These are phyloP conservation scores for Saccharomycopsis synnaedendra DNA, from an alignment of 805 yeast genomes.

Conservation along the genomic window DNA sequence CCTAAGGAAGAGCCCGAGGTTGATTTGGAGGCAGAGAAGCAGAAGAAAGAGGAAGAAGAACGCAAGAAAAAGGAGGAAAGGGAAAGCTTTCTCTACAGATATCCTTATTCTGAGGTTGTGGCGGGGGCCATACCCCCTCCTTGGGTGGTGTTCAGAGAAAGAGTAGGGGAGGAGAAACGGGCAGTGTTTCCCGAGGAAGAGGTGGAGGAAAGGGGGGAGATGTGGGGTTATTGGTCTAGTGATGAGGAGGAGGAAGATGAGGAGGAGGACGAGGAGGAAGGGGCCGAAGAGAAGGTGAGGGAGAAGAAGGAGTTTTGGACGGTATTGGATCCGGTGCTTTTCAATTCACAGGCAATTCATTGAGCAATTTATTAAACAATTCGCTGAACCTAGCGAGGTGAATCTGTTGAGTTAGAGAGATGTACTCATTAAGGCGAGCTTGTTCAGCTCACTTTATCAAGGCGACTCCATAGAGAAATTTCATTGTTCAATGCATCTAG, in stretches of 20 bases:
- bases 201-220: not conserved
- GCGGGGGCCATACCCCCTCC: slow-evolving; percentile 8
- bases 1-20: too few species aligned
- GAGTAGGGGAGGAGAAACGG: not conserved
- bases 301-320: not conserved
- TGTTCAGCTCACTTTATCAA: too few species aligned
- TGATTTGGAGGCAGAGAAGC: too few species aligned
- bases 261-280: not conserved
- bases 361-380: not conserved
- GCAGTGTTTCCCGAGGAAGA: slow-evolving; percentile 6
- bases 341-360: not conserved
- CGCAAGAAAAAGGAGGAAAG: too few species aligned
- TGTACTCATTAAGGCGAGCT: too few species aligned
- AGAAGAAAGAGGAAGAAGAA: too few species aligned
- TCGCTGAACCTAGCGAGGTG: not conserved
- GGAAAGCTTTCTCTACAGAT: not conserved
- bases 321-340: not conserved
- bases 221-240: not conserved
- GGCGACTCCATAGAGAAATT: too few species aligned
- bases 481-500: too few species aligned
- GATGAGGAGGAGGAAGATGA: not conserved
- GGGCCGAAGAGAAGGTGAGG: not conserved
- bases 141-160: slow-evolving; percentile 5
- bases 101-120: slow-evolving; percentile 10
- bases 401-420: too few species aligned